Base-by-base conservation (phyloP, 202 grass and related monocot genomes). In the Setaria italica region DNA sequence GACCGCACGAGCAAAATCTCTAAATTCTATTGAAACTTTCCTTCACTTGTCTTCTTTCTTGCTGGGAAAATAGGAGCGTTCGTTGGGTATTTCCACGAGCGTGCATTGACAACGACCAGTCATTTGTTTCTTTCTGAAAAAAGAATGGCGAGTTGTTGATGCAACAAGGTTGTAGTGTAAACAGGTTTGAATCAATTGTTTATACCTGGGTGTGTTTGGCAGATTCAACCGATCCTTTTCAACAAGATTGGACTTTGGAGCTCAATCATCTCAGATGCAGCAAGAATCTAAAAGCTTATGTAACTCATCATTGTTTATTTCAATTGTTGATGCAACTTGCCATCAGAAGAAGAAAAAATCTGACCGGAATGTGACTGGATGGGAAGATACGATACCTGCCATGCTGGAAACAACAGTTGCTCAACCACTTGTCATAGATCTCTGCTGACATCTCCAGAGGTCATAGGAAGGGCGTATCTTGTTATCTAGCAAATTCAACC, bases 1-100 rank as follows among this genome's bases (percentile, higher is more conserved):
- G 8, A 59, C 37, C 47, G 37, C 79, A 58, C 51, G 66, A 70
- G 66, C 50, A 70, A 70, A 70, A 70, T 58, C 50, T 58, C 37
- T 29, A 16, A 47, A 62, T 60, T 43, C 43, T 62, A 62, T 46
- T 42, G 10, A 16, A 78, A 46, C 56, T 11, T 64, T 32, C 39
- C 56, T 78, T 32, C 37, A 6, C 14, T 46, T 78, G 8, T 66
- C 33, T 3, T 33, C 63, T 37, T 66, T 64, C 58, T 78, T 48
- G 58, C 2, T 33, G 30, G 42, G 58, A 33, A 66, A 64, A 63
- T 3, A 4, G 6, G 37, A 66, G n/a, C 9, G 6, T 4, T 75
- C 12, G 20, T 55, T 39, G 35, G 19, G 14, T 35, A 16, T 66
- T 76, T 76, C 82, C 48, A 56, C n/a, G 72, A 76, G 72, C 59